Evolutionary conservation across 1,284 basidiomycete genomes (phyloP), one percentile per base, ranked within the genome.

Genomic region (Flammula alnicola): DNA sequence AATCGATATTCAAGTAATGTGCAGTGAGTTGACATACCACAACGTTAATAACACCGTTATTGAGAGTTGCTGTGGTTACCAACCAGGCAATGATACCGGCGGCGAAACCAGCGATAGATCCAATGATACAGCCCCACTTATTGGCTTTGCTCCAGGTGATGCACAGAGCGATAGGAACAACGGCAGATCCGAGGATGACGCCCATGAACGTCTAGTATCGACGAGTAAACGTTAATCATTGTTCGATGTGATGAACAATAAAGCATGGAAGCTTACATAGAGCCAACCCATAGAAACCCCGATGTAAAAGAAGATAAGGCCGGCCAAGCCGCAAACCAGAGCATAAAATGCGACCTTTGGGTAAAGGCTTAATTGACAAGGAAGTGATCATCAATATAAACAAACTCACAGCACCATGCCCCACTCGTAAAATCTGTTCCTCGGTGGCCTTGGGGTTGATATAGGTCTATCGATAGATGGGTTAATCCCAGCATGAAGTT

Each of bases 281-380:
- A 92, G 81, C 88, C 88, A 93, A 11, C 91, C 92, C 90, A 93
- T 91, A 5, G 84, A 88, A 47, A 98, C 84, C 4, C 93, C 92
- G 53, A 93, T 92, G 63, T 91, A 93, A 71, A 80, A 87, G 77
- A 95, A 97, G 51, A 94, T 89, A 25, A 90, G 71, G 0, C 93
- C 95, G 2, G 91, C 85, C 10, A 92, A 59, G 23, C 86, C 91
- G 82, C 93, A 93, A 39, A 89, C 75, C 29, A 95, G 50, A 0
- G 88, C 88, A 66, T 89, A 95, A 27, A 83, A 68, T 1, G 74
- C 81, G 27, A 91, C 80, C 88, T 89, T 39, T n/a, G n/a, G n/a
- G n/a, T n/a, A n/a, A n/a, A n/a, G n/a, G n/a, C n/a, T n/a, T n/a
- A n/a, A n/a, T n/a, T n/a, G n/a, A n/a, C n/a, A n/a, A n/a, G n/a